phyloP scores from a whole-genome alignment of 2,329 filamentous ascomycete genomes.

The Xylariaceae sp. region DNA sequence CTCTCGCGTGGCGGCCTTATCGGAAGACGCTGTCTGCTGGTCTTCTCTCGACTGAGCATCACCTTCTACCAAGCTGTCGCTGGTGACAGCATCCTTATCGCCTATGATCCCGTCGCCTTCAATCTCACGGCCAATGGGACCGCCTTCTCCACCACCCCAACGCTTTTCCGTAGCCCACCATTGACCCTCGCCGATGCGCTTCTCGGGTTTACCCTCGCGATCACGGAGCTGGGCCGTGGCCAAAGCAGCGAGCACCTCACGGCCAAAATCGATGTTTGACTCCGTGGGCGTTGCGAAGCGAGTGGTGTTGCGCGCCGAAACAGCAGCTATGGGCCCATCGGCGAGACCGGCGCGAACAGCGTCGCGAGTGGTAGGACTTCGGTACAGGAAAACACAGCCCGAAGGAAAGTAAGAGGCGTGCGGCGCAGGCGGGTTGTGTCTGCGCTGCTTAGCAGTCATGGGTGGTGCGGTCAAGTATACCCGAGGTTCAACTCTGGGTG shows the following conservation, averaged over 20 bases:
- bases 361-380: slow-evolving; percentile 54
- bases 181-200: slow-evolving; percentile 50
- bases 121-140: slow-evolving; percentile 57
- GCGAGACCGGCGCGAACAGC: slow-evolving; percentile 54
- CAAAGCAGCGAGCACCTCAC: slow-evolving; percentile 56
- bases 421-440: slow-evolving; percentile 30
- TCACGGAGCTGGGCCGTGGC: slow-evolving; percentile 60
- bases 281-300: slow-evolving; percentile 48
- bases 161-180: slow-evolving; percentile 59
- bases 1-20: background rate
- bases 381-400: slow-evolving; percentile 55
- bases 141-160: slow-evolving; percentile 59
- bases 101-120: slow-evolving; percentile 42
- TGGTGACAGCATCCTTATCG: slow-evolving; percentile 39
- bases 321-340: slow-evolving; percentile 57
- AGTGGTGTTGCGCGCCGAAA: slow-evolving; percentile 53
- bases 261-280: slow-evolving; percentile 55
- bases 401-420: slow-evolving; percentile 51
- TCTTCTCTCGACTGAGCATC: background rate
- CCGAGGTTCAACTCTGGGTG: slow-evolving; percentile 54
- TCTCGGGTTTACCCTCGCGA: slow-evolving; percentile 52
- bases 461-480: slow-evolving; percentile 44
- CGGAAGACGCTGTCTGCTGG: background rate
- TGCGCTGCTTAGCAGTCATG: slow-evolving; percentile 1
- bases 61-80: background rate